phyloP scores from a whole-genome alignment of 1,284 basidiomycete species.

The Cutaneotrichosporon arboriforme region DNA sequence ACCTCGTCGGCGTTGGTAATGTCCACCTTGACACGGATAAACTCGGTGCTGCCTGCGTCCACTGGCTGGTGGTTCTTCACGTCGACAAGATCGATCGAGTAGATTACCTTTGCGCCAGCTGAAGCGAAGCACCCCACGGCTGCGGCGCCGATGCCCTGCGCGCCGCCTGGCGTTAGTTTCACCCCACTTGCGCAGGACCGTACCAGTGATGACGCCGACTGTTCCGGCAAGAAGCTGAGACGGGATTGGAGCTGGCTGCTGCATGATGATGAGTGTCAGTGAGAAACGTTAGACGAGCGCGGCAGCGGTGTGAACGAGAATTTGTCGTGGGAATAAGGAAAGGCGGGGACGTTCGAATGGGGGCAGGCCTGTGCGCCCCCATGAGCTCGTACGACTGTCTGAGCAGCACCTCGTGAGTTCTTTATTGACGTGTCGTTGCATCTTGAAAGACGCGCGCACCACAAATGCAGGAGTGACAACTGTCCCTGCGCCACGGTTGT shows the following conservation, averaged over 20 bases:
- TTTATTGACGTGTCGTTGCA: too few species aligned
- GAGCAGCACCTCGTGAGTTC: too few species aligned
- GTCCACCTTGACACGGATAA: slow-evolving; percentile 9
- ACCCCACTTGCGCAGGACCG: neutral
- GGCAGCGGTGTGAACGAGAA: too few species aligned
- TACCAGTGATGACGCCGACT: slow-evolving; percentile 14
- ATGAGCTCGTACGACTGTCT: too few species aligned
- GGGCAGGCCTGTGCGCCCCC: too few species aligned
- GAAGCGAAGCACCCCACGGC: slow-evolving; percentile 12
- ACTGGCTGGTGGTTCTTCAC: neutral
- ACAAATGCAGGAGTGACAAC: too few species aligned
- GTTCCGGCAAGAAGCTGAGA: slow-evolving; percentile 6
- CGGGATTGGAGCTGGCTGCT: neutral
- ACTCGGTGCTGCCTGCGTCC: neutral
- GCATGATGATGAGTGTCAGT: neutral
- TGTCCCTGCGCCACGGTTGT: too few species aligned
- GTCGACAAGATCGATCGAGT: slow-evolving; percentile 10
- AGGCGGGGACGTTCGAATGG: too few species aligned
- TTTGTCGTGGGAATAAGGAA: too few species aligned
- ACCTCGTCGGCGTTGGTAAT: slow-evolving; percentile 15
- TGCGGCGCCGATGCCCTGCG: slow-evolving; percentile 11
- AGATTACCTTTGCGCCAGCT: slow-evolving; percentile 10
- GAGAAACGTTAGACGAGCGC: neutral
- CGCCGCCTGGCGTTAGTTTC: slow-evolving; percentile 9
- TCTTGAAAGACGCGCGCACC: too few species aligned